A percentile compares a stretch with the other conserved stretches of the same genome.
phyloP scores from a whole-genome alignment of 352 stramenopile species.

The Phytophthora citrophthora region DNA sequence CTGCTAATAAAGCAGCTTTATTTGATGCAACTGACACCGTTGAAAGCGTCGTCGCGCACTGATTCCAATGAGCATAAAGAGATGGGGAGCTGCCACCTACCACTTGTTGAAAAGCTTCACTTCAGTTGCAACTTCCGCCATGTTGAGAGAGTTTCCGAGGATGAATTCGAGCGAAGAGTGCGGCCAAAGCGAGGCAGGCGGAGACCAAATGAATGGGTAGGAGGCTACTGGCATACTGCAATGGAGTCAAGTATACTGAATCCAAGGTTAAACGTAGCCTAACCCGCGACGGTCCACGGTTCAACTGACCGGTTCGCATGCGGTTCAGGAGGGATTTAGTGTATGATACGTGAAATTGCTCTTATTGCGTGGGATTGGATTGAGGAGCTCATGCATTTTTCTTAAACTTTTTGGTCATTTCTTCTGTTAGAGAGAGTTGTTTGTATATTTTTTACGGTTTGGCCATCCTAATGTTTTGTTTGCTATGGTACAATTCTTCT shows the following conservation, averaged over 20 bases:
- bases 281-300: slow-evolving; percentile 27
- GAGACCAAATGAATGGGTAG: slow-evolving; percentile 85
- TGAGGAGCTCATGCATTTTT: not conserved
- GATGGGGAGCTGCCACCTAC: slow-evolving; percentile 53
- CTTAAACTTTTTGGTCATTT: too few relatives aligned
- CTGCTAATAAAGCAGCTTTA: not conserved
- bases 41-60: not conserved
- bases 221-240: slow-evolving; percentile 65
- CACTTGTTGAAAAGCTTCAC: slow-evolving; percentile 96
- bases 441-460: too few relatives aligned
- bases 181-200: slow-evolving; percentile 10
- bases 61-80: not conserved
- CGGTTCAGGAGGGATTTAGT: not conserved
- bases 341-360: slow-evolving; percentile 19
- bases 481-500: too few relatives aligned
- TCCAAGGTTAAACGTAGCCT: slow-evolving; percentile 30
- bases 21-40: not conserved
- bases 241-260: slow-evolving; percentile 68
- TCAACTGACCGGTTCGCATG: slow-evolving; percentile 23
- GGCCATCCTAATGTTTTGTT: too few relatives aligned
- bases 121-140: slow-evolving; percentile 93
- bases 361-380: not conserved
- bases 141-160: slow-evolving; percentile 91
- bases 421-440: too few relatives aligned
- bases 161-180: slow-evolving; percentile 64